Evolutionary conservation across 805 yeast species (phyloP).

Genomic region (Hanseniaspora osmophila): DNA sequence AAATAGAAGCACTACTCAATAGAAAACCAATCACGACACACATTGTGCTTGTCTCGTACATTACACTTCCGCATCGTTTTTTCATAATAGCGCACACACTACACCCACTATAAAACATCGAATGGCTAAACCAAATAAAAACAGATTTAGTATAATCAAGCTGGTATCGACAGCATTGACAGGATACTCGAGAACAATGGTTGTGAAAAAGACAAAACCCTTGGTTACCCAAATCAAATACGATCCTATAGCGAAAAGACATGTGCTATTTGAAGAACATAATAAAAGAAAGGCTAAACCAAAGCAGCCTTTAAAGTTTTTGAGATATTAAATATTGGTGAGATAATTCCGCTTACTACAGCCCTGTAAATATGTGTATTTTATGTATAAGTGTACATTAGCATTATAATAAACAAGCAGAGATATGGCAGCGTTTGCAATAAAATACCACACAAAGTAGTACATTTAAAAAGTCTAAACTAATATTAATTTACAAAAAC

Average conservation of each 20-base stretch:
- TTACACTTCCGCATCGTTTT: too few species aligned
- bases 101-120: neutral
- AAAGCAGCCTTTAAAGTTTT: neutral
- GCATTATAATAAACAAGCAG: too few species aligned
- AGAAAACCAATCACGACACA: too few species aligned
- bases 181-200: slow-evolving; percentile 70
- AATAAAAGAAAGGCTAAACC: slow-evolving; percentile 59
- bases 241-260: slow-evolving; percentile 80
- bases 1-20: too few species aligned
- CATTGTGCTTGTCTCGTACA: too few species aligned
- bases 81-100: neutral
- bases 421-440: too few species aligned
- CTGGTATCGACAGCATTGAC: slow-evolving; percentile 82
- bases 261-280: slow-evolving; percentile 78
- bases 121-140: neutral
- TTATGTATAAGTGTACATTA: too few species aligned
- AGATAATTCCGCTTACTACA: too few species aligned
- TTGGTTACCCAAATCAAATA: slow-evolving; percentile 69
- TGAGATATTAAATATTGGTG: neutral
- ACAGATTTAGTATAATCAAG: slow-evolving; percentile 31
- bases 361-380: too few species aligned
- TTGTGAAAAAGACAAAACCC: slow-evolving; percentile 71
- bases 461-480: too few species aligned
- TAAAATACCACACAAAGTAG: too few species aligned
- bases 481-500: too few species aligned